These are phyloP conservation scores for Pichia inconspicua DNA, from an alignment of 1,139 yeast genomes.

Conservation along the genomic window DNA sequence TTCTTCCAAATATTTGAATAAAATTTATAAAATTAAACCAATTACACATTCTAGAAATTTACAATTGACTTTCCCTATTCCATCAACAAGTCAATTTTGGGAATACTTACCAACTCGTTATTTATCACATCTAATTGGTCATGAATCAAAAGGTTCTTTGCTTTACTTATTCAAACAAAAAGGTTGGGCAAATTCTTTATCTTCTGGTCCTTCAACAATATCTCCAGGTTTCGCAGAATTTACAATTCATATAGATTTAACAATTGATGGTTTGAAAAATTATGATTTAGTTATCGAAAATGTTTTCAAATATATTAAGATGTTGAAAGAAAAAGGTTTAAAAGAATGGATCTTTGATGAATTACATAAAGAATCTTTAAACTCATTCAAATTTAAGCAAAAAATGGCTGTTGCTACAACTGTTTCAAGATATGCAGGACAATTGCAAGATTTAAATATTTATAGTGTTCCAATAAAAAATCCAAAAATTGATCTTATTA, in stretches of 20 bases:
- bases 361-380: constrained; percentile 37
- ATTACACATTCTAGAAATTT: constrained; percentile 70
- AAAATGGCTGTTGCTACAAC: constrained; percentile 43
- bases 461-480: constrained; percentile 52
- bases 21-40: constrained; percentile 60
- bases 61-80: constrained; percentile 63
- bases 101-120: constrained; percentile 62
- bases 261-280: constrained; percentile 59
- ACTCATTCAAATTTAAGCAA: constrained; percentile 46
- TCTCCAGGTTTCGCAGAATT: constrained; percentile 66
- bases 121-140: constrained; percentile 78
- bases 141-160: constrained; percentile 83
- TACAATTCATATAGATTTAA: constrained; percentile 62
- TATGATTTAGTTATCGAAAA: constrained; percentile 54
- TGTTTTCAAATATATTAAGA: constrained; percentile 63
- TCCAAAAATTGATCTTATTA: constrained; percentile 34
- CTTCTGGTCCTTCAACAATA: constrained; percentile 66
- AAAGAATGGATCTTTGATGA: constrained; percentile 51
- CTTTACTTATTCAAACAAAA: constrained; percentile 57
- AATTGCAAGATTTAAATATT: constrained; percentile 33
- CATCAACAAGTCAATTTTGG: constrained; percentile 61
- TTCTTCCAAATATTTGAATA: constrained; percentile 39
- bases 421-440: constrained; percentile 42
- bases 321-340: constrained; percentile 50
- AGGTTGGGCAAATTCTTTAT: constrained; percentile 75